These are phyloP conservation scores for Orbilia brochopaga DNA, from an alignment of 2,329 filamentous ascomycete genomes.

Conservation along the genomic window DNA sequence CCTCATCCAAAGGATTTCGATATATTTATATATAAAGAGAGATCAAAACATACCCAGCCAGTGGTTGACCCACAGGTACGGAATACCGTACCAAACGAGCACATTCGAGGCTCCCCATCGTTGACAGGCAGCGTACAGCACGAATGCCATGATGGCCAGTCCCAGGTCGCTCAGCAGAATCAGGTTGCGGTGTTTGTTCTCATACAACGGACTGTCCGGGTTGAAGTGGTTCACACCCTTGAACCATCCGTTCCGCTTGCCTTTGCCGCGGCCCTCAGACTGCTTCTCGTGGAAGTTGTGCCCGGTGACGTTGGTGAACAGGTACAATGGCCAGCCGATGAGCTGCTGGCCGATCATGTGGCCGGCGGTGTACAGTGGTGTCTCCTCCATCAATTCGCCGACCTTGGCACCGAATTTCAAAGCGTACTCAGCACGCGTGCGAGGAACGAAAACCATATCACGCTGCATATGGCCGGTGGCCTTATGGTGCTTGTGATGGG, in stretches of 20 bases:
- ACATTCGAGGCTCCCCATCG: conserved; percentile 85
- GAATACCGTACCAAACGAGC: conserved; percentile 90
- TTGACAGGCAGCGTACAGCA: conserved; percentile 72
- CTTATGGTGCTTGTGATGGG: conserved; percentile 99
- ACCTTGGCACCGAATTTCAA: conserved; percentile 71
- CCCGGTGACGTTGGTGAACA: conserved; percentile 89
- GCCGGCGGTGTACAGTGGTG: conserved; percentile 78
- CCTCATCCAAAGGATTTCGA: neutral
- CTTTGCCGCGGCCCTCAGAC: conserved; percentile 87
- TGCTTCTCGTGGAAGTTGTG: conserved; percentile 94
- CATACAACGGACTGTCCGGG: conserved; percentile 85
- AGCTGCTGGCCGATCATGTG: conserved; percentile 84
- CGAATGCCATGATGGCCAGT: conserved; percentile 67
- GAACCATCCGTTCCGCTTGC: conserved; percentile 82
- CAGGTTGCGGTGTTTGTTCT: conserved; percentile 85
- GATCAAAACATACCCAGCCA: conserved; percentile 79
- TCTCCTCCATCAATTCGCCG: conserved; percentile 89
- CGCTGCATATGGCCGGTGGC: conserved; percentile 95
- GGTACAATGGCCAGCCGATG: conserved; percentile 89
- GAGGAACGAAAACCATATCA: conserved; percentile 99
- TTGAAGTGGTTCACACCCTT: conserved; percentile 94
- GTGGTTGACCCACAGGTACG: conserved; percentile 98
- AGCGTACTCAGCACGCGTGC: conserved; percentile 82
- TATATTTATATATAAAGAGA: neutral
- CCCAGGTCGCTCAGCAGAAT: conserved; percentile 88